Evolutionary conservation across 176 grass and related monocot genomes (phyloP), one percentile per base, ranked within the genome.

Genomic region (Avena insularis): DNA sequence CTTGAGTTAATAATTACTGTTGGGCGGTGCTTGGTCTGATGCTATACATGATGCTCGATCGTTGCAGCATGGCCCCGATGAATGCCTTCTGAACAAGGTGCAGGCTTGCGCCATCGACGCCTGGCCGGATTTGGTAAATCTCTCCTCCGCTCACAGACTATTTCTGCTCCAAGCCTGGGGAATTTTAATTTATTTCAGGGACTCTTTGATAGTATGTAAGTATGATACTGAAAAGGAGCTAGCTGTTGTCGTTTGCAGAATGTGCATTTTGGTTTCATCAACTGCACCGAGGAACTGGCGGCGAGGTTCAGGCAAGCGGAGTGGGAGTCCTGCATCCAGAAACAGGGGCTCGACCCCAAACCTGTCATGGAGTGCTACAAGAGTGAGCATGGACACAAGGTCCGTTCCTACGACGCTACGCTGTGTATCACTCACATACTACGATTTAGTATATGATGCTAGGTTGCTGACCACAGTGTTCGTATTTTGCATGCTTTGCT

Each of bases 31-130:
- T 1, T 75, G 46, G 46, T 50, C 54, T 33, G 13, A 46, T 21
- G 53, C 53, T 87, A 48, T 47, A 47, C 8, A 43, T 43, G 6
- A 59, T 88, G 65, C 66, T 88, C 20, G 43, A 11, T 89, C 20
- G 13, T 85, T 90, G 58, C 92, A 96, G 94, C 97, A 96, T 87
- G 93, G 97, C 23, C 49, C 83, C 38, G 81, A 96, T 45, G 97
- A 98, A 79, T 98, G 97, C 77, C n/a, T 96, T 12, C 92, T 98
- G 53, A 98, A 98, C 71, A 94, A 89, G 21, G 85, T 95, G 75
- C 93, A 98, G 86, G 93, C 87, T 82, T 98, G 93, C 66, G 94
- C 92, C 68, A 96, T 12, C 79, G 78, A 90, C 46, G 85, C 88
- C 73, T 96, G 96, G 96, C 93, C 93, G 54, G 89, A 96, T 85